Evolutionary conservation across 164 flowering plant genomes (phyloP), one percentile per base, ranked within the genome.

Genomic region (Kalanchoe fedtschenkoi): DNA sequence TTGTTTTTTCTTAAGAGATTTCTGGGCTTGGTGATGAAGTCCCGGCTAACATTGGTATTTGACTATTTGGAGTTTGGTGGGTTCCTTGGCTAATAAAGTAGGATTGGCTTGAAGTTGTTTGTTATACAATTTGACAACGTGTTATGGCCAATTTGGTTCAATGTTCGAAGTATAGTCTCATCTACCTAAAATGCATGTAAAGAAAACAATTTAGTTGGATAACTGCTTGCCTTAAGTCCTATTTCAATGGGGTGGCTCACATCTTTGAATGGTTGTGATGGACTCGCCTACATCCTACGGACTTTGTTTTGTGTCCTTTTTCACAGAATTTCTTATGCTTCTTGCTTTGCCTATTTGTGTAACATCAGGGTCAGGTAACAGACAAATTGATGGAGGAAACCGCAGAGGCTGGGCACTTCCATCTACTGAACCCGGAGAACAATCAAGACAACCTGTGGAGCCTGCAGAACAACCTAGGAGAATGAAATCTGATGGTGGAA

Each of bases 381-480:
- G 71, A 41, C 76, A 66, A 22, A 57, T 44, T 38, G 65, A 58
- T 6, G 72, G 68, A 62, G 59, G 58, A 22, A 61, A 62, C 5
- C 58, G 68, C 30, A 78, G 82, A 26, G 86, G 83, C 29, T 81
- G 84, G 89, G 85, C 84, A 14, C 88, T 87, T 54, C 95, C 95
- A 60, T 81, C 84, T 0, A 68, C 76, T 1, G 86, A 72, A 68
- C 68, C 28, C 22, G 10, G 17, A 24, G 55, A 47, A 7, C 55
- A 47, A 10, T 47, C 55, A 47, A 22, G 29, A 47, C 3, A 4
- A 10, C 30, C 30, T 24, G 55, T 17, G 19, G 55, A 8, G 29
- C 0, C 55, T 8, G 55, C 55, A 2, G 55, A 47, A 9, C 56
- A 26, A 51, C 32, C 33, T 10, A 51, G 56, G 56, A 51, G 32